Base-by-base conservation (phyloP, 2,329 filamentous ascomycete genomes). In the Mollisia scopiformis region DNA sequence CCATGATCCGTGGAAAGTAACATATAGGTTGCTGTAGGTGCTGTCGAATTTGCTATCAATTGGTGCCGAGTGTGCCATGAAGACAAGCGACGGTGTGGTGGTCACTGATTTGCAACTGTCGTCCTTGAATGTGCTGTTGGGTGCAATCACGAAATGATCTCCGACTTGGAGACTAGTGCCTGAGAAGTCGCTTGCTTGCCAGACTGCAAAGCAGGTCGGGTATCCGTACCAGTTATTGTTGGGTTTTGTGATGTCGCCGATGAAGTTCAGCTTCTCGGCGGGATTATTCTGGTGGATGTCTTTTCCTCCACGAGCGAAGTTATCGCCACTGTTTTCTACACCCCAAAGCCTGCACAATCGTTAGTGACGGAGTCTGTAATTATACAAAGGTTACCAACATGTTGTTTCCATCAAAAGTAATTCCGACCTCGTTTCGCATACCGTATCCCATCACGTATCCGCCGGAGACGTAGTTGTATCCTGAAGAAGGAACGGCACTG, bases 1-100 rank as follows among this genome's bases (percentile, higher is more conserved):
- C 90, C 88, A 68, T 41, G 55, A 58, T 2, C 67, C 66, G 30
- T 67, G 67, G 55, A 63, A 66, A 31, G 50, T 55, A 13, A 62
- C 43, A 27, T 51, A 66, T 2, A 59, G 54, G 6, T 46, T 53
- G 33, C 47, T 61, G 30, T 57, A 62, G 30, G 59, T 56, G 13
- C 39, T 35, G 19, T 56, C 54, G 23, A 64, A 66, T 31, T 62
- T 64, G 57, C 59, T 64, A 46, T 61, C 64, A 21, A 66, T 51
- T 6, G 62, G 64, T 10, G 61, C 50, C 19, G 57, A 47, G 21
- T 54, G 57, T 28, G 57, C 50, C 23, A 33, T 50, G 25, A 54
- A 47, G 10, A 35, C 39, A 46, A 64, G 25, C 27, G 52, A 21
- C 1, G 57, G 50, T 5, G 28, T 28, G 8, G 25, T 33, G 6